phyloP scores from a whole-genome alignment of 192 early-diverging fungal species.

The Coemansia sp. region DNA sequence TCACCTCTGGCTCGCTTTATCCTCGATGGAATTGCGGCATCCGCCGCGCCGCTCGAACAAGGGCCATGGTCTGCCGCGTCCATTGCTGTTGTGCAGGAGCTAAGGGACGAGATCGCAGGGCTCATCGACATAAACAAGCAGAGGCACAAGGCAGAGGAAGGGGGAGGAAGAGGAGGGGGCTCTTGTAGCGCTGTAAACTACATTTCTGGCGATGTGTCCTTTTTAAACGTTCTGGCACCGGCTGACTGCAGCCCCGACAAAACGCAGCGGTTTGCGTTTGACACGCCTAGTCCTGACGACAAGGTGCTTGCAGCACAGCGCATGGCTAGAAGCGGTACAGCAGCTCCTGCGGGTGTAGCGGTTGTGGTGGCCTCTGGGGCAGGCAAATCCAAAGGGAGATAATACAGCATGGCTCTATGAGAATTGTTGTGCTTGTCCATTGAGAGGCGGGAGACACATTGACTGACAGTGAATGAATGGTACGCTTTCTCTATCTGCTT shows the following conservation, averaged over 20 bases:
- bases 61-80: constrained; percentile 11
- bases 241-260: constrained; percentile 2
- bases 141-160: neutral
- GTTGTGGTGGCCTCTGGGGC: too few species aligned
- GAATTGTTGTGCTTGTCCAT: neutral
- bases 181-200: constrained; percentile 4
- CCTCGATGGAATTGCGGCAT: constrained; percentile 10
- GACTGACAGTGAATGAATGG: too few species aligned
- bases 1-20: constrained; percentile 49
- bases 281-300: constrained; percentile 84
- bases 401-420: too few species aligned
- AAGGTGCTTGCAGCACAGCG: constrained; percentile 64
- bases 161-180: neutral
- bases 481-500: neutral
- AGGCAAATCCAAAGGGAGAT: neutral
- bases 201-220: constrained; percentile 27
- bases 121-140: constrained; percentile 19
- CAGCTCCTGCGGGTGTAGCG: too few species aligned
- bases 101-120: constrained; percentile 22
- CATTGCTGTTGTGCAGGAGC: neutral
- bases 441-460: neutral
- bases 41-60: neutral
- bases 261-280: constrained; percentile 62
- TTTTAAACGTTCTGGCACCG: constrained; percentile 38
- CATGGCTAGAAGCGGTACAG: constrained; percentile 12